Evolutionary conservation across 305 asterid genomes (phyloP), one percentile per base, ranked within the genome.

Genomic region (Withania somnifera): DNA sequence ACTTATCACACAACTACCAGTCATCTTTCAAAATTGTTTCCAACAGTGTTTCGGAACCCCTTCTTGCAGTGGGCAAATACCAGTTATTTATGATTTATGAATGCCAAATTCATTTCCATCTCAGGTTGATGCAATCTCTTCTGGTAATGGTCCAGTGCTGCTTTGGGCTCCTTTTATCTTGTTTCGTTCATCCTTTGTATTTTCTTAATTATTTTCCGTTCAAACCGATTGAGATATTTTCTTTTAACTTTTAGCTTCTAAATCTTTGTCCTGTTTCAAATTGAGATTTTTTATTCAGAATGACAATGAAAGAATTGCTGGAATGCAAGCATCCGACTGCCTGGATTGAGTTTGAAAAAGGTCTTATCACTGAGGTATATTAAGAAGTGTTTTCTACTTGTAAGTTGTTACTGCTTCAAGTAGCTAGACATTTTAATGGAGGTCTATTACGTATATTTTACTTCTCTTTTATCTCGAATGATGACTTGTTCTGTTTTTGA

Each of bases 271-370:
- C 61, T 63, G 71, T 85, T 77, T 77, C 63, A 81, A 81, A 81
- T 83, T 87, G 88, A 83, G 85, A 64, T 64, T 87, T 77, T 84
- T 11, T 87, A 47, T 82, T 83, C 92, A 95, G 99, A 84, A 92
- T 93, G 97, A 69, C 97, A 17, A 88, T 95, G 95, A 88, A 92
- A 90, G 99, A 95, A 87, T 94, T 95, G 75, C 82, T 93, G 54
- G 97, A 92, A 75, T 81, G 93, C 95, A 95, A 95, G 91, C 95
- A 95, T 89, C 98, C 99, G 60, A 91, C 98, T 87, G 90, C 91
- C 81, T 95, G 99, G 99, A 79, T 90, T 84, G 97, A 95, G 83
- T 95, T 95, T 84, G 98, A 95, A 85, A 91, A 89, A 85, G 99
- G 98, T 83, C 92, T 89, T 68, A 91, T 91, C 58, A 79, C 85